phyloP scores from a whole-genome alignment of 805 yeast species.

The Cyberlindnera meyerae region DNA sequence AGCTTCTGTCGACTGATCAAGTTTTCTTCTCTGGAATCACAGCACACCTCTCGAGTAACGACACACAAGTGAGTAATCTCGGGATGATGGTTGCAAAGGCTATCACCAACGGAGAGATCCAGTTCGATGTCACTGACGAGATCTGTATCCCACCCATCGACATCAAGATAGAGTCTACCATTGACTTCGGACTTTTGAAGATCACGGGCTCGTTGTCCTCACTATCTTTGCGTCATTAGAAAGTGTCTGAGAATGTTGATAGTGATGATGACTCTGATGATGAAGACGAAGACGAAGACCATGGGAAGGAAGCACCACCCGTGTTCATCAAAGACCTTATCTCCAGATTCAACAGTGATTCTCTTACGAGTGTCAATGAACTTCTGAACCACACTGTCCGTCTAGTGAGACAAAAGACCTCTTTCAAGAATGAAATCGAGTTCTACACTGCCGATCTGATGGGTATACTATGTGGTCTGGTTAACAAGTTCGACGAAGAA shows the following conservation, averaged over 20 bases:
- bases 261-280: conserved; percentile 27
- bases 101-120: conserved; percentile 27
- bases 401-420: conserved; percentile 59
- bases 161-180: conserved; percentile 1
- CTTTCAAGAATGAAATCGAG: conserved; percentile 54
- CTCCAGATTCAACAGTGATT: conserved; percentile 44
- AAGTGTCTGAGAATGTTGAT: conserved; percentile 13
- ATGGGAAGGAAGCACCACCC: conserved; percentile 41
- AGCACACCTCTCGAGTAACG: conserved; percentile 46
- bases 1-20: conserved; percentile 31
- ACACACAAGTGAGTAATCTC: conserved; percentile 40
- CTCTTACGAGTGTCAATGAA: conserved; percentile 34
- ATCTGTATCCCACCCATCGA: conserved; percentile 1
- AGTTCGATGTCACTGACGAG: conserved; percentile 28
- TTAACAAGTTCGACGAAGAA: conserved; percentile 50
- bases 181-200: conserved; percentile 14
- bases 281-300: conserved; percentile 29
- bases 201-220: conserved; percentile 12
- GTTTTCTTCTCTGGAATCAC: conserved; percentile 49
- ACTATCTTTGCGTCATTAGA: conserved; percentile 7
- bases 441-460: conserved; percentile 54
- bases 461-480: conserved; percentile 44
- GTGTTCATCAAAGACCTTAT: conserved; percentile 74
- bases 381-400: conserved; percentile 45
- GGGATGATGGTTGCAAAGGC: conserved; percentile 58